These are phyloP conservation scores for Ceriops decandra DNA, from an alignment of 345 rosid species.

Conservation along the genomic window DNA sequence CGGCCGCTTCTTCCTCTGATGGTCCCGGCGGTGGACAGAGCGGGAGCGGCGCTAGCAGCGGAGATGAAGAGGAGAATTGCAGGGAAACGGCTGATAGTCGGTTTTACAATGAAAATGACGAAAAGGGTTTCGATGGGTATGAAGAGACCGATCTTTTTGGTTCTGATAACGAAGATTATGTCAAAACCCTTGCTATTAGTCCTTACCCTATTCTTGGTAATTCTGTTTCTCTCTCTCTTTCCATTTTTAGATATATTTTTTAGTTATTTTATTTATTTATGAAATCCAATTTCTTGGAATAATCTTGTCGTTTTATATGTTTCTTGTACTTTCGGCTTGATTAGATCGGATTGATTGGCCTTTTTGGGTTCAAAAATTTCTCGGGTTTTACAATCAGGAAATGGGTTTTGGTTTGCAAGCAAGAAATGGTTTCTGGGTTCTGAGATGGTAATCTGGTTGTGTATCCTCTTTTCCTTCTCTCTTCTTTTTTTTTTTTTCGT, in stretches of 20 bases:
- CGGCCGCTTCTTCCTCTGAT: no score
- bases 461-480: background rate
- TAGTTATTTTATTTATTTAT: background rate
- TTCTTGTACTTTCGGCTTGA: no score
- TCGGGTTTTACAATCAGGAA: no score
- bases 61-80: constrained; percentile 35
- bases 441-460: no score
- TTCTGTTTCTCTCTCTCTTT: background rate
- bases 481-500: background rate
- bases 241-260: background rate
- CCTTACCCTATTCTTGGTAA: constrained; percentile 72
- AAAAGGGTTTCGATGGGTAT: constrained; percentile 12
- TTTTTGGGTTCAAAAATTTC: no score
- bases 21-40: constrained; percentile 6
- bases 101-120: constrained; percentile 8
- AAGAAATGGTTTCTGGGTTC: no score
- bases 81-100: constrained; percentile 40
- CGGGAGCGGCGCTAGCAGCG: constrained; percentile 39
- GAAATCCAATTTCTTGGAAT: background rate
- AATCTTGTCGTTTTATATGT: background rate
- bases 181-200: constrained; percentile 64
- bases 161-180: constrained; percentile 85
- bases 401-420: no score
- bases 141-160: constrained; percentile 77
- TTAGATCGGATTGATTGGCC: no score